Conservation (phyloP, 2,329 filamentous ascomycete species). For the Pseudogymnoascus verrucosus region DNA sequence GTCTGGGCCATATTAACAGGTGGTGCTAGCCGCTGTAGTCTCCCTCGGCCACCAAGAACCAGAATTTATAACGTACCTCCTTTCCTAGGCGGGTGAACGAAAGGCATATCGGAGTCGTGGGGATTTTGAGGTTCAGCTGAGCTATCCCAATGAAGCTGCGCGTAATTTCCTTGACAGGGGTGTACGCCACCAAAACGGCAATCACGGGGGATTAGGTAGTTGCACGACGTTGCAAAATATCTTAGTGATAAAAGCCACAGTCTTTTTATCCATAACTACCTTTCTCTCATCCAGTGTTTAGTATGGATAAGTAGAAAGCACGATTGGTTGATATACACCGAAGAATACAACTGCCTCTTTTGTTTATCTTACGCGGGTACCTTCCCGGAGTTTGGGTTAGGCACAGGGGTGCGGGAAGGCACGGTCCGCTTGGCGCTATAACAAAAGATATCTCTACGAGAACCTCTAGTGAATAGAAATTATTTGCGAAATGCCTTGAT, state of each 20-base stretch:
- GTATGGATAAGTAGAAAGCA: neutral
- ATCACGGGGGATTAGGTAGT: neutral
- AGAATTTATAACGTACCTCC: neutral
- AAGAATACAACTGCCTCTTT: neutral
- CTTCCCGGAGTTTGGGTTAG: neutral
- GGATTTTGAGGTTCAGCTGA: neutral
- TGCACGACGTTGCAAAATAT: neutral
- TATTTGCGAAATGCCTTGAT: neutral
- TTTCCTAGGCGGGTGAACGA: neutral
- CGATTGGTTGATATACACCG: neutral
- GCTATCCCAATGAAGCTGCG: neutral
- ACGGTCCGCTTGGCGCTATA: neutral
- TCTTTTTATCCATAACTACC: neutral
- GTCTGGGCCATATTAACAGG: neutral
- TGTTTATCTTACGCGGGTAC: neutral
- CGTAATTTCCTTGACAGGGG: neutral
- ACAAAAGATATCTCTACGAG: neutral
- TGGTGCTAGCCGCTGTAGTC: neutral
- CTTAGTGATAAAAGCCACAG: neutral
- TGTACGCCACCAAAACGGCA: neutral
- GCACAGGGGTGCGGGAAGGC: neutral
- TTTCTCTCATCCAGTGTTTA: neutral
- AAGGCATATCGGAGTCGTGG: neutral
- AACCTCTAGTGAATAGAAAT: neutral
- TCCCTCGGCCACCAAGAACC: neutral